Evolutionary conservation across 345 rosid species (phyloP).

Genomic region (Moricandia arvensis): DNA sequence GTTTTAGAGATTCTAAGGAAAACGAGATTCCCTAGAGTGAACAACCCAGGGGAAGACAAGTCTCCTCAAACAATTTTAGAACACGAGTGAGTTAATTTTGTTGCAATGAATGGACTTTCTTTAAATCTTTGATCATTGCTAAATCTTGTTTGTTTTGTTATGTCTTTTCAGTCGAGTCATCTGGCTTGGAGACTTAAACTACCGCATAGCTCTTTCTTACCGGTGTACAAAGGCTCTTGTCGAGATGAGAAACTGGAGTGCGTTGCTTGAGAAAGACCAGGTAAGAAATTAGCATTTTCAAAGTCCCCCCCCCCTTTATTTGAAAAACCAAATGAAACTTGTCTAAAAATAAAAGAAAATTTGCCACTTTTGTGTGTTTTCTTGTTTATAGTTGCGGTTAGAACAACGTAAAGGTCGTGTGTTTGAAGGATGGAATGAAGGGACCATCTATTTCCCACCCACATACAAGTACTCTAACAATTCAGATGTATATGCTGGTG

Average conservation of each 20-base stretch:
- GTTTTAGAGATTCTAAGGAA: slow-evolving; percentile 95
- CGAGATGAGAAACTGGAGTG: slow-evolving; percentile 97
- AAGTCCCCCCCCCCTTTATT: background rate
- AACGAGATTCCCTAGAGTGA: slow-evolving; percentile 89
- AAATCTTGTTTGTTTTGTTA: no score
- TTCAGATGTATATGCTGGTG: slow-evolving; percentile 89
- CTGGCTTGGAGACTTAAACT: slow-evolving; percentile 98
- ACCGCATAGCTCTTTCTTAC: slow-evolving; percentile 85
- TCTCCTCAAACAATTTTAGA: slow-evolving; percentile 87
- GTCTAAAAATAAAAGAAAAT: background rate
- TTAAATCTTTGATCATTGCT: background rate
- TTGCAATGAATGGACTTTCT: background rate
- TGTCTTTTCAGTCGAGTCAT: slow-evolving; percentile 69
- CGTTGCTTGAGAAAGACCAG: slow-evolving; percentile 92
- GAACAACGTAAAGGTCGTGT: slow-evolving; percentile 76
- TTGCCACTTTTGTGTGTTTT: background rate
- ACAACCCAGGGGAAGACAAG: slow-evolving; percentile 54
- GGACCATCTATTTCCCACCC: slow-evolving; percentile 90
- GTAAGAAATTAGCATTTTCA: slow-evolving; percentile 39
- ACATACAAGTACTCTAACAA: slow-evolving; percentile 96
- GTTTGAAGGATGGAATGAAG: slow-evolving; percentile 94
- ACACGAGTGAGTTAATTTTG: slow-evolving; percentile 58
- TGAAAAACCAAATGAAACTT: background rate
- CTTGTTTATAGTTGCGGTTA: slow-evolving; percentile 69
- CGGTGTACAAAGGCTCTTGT: slow-evolving; percentile 87